phyloP scores from a whole-genome alignment of 2,329 filamentous ascomycete species.

The Seiridium unicorne region DNA sequence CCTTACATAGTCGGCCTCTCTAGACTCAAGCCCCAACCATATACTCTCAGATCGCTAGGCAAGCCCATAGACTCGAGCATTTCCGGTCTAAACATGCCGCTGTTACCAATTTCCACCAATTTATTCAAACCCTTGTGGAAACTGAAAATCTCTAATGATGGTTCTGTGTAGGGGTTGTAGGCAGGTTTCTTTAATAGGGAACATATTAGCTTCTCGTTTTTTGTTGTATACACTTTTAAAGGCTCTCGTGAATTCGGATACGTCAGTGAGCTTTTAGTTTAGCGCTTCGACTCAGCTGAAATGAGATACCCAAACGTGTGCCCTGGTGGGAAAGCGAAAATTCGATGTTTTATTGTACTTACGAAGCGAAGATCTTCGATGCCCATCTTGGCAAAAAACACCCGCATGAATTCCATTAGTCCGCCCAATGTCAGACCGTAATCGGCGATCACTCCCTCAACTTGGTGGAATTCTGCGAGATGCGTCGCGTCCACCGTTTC shows the following conservation, averaged over 20 bases:
- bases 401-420: conserved; percentile 87
- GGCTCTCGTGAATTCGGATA: too few relatives aligned
- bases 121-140: conserved; percentile 87
- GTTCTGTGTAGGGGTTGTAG: conserved; percentile 93
- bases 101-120: conserved; percentile 97
- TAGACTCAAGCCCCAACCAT: conserved; percentile 88
- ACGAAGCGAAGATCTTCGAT: conserved; percentile 80
- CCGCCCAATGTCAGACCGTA: conserved; percentile 90
- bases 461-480: conserved; percentile 96
- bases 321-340: too few relatives aligned
- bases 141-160: conserved; percentile 96
- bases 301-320: too few relatives aligned
- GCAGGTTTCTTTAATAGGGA: conserved; percentile 66
- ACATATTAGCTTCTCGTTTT: too few relatives aligned
- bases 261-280: too few relatives aligned
- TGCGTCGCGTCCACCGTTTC: conserved; percentile 97
- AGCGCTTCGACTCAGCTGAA: too few relatives aligned
- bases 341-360: too few relatives aligned
- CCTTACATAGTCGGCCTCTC: conserved; percentile 81
- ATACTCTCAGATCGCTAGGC: conserved; percentile 87
- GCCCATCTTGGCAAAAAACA: conserved; percentile 96
- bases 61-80: conserved; percentile 96
- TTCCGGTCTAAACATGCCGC: conserved; percentile 97
- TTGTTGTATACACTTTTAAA: too few relatives aligned
- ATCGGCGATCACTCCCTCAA: conserved; percentile 90